Base-by-base conservation (phyloP, 139 green algal species). In the Volvox reticuliferus region DNA sequence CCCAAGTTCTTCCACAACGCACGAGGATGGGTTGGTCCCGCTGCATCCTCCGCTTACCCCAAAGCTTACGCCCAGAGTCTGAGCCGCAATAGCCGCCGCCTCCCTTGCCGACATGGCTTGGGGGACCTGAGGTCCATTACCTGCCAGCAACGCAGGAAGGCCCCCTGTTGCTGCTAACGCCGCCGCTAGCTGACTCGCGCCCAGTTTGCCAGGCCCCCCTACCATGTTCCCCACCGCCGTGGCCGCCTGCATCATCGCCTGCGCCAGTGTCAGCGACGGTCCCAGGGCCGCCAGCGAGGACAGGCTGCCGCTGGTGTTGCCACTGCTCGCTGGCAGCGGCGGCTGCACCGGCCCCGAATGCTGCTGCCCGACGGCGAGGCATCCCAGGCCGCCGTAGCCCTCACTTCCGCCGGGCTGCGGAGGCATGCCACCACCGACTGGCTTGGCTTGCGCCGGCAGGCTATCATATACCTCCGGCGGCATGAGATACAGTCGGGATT, bases 181-280 rank as follows among this genome's bases (percentile, higher is more conserved):
- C 26, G 68, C 83, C 26, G 85, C 85, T 68, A 89, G 44, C 37
- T 71, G 85, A 28, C 69, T 89, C 30, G 6, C 22, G 1, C 9
- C 16, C n/a, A 81, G 13, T 9, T 68, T 24, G 37, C 85, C 69
- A 26, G 28, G 1, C 44, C 69, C 69, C 36, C 85, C 69, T 16
- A 88, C 83, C 83, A 88, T 80, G 83, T 80, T 88, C 24, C 83
- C 83, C 37, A 89, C 16, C 69, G 85, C 69, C 37, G 69, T 82
- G 19, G 85, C 85, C 17, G 85, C 85, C 85, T 89, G 85, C 37
- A 89, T 28, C 85, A 89, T 89, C 28, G 69, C 85, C 69, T 89
- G 85, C 85, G 85, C 85, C 69, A 89, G 85, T 30, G n/a, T 73
- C 18, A 89, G 44, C 17, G 85, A 82, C 18, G 85, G 83, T 0